Conservation (phyloP, 306 rosid genomes). For the Trichosanthes truncata region DNA sequence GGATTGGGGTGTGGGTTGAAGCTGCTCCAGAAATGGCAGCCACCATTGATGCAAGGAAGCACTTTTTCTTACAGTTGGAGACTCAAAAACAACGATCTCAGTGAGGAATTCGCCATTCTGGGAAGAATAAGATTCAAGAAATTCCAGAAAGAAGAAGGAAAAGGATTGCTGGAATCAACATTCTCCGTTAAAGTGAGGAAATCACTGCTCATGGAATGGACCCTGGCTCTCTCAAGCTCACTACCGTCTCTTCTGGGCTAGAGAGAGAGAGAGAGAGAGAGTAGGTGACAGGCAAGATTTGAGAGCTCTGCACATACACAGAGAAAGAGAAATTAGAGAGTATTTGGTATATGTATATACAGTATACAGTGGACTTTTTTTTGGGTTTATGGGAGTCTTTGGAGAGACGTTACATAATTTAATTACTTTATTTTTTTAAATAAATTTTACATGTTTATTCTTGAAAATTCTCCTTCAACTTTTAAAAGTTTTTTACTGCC, state of each 20-base stretch:
- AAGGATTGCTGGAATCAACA: conserved; percentile 21
- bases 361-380: conserved; percentile 15
- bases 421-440: not conserved
- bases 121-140: conserved; percentile 25
- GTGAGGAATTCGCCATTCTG: not conserved
- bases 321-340: not conserved
- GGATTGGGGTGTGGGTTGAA: conserved; percentile 27
- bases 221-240: not conserved
- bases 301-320: not conserved
- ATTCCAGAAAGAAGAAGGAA: not conserved
- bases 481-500: too few relatives aligned
- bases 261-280: conserved; percentile 9
- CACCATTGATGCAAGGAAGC: conserved; percentile 50
- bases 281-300: conserved; percentile 10
- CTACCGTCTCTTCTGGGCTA: conserved; percentile 6
- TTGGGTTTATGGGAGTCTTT: conserved; percentile 46
- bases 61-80: conserved; percentile 23
- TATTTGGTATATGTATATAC: not conserved
- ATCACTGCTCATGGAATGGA: conserved; percentile 2
- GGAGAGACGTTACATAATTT: conserved; percentile 30
- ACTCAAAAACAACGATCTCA: conserved; percentile 2
- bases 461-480: too few relatives aligned
- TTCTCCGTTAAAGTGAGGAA: conserved; percentile 19
- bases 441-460: too few relatives aligned
- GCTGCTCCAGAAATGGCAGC: conserved; percentile 84